These are phyloP conservation scores for Annulohypoxylon moriforme DNA, from an alignment of 495 filamentous ascomycete genomes.

Conservation along the genomic window DNA sequence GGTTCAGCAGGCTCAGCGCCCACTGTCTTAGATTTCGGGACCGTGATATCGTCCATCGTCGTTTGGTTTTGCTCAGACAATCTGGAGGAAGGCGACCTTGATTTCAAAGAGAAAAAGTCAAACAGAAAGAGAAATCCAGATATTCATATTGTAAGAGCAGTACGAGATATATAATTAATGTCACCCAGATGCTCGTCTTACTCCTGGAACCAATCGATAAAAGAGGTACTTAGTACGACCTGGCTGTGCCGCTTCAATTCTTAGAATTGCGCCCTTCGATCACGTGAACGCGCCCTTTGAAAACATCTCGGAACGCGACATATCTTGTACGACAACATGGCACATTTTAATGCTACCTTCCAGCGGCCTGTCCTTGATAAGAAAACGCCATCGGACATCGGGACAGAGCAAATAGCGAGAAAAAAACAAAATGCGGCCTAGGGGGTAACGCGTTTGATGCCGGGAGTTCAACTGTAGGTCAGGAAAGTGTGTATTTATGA, in stretches of 20 bases:
- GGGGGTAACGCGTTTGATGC: too few relatives aligned
- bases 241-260: not conserved
- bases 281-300: not conserved
- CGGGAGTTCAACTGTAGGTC: too few relatives aligned
- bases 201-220: not conserved
- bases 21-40: not conserved
- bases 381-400: not conserved
- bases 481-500: too few relatives aligned
- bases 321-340: not conserved
- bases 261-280: not conserved
- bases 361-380: not conserved
- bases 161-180: not conserved
- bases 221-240: not conserved
- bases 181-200: not conserved
- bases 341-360: not conserved
- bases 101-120: not conserved
- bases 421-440: not conserved
- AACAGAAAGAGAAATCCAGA: not conserved
- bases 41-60: conserved; percentile 3
- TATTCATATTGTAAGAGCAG: not conserved
- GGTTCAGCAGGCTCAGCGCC: not conserved
- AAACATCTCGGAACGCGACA: not conserved
- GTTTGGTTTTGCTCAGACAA: not conserved
- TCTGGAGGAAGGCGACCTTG: not conserved
- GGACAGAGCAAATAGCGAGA: not conserved